These are phyloP conservation scores for Lasiodiplodia sp. DNA, from an alignment of 2,329 filamentous ascomycete species.

Conservation along the genomic window DNA sequence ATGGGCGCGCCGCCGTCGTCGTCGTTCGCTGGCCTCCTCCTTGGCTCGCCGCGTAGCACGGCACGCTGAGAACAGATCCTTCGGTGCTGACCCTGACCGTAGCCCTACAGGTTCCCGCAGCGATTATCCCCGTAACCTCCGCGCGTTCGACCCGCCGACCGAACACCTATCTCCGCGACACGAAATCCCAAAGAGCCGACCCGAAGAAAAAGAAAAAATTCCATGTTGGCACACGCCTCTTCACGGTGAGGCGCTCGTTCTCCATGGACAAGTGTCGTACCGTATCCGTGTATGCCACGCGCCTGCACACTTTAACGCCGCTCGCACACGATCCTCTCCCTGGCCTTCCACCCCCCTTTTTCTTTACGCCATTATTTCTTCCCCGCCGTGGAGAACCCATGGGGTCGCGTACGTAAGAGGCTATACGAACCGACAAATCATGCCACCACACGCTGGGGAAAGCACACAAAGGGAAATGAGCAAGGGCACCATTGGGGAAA, in stretches of 20 bases:
- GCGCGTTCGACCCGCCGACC: background rate
- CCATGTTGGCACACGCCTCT: background rate
- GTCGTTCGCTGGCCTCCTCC: background rate
- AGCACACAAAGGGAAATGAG: background rate
- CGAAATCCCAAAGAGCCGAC: background rate
- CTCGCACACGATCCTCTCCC: background rate
- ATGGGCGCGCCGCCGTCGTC: constrained; percentile 1
- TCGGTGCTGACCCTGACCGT: background rate
- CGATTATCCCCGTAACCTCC: constrained; percentile 8
- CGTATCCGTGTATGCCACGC: too few relatives aligned
- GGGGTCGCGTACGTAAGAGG: constrained; percentile 5
- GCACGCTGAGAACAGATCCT: background rate
- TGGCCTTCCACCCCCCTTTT: background rate
- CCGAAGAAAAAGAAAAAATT: background rate
- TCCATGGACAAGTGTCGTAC: background rate
- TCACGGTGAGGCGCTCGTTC: background rate
- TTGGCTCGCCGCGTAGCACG: background rate
- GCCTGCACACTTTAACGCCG: too few relatives aligned
- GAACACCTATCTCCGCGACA: constrained; percentile 11
- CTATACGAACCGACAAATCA: background rate
- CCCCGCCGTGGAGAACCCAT: constrained; percentile 15
- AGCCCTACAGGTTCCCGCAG: background rate
- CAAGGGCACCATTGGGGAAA: background rate
- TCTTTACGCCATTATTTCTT: background rate
- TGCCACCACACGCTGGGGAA: background rate